phyloP scores from a whole-genome alignment of 108 stramenopile species.

The Cyclotella sp. region DNA sequence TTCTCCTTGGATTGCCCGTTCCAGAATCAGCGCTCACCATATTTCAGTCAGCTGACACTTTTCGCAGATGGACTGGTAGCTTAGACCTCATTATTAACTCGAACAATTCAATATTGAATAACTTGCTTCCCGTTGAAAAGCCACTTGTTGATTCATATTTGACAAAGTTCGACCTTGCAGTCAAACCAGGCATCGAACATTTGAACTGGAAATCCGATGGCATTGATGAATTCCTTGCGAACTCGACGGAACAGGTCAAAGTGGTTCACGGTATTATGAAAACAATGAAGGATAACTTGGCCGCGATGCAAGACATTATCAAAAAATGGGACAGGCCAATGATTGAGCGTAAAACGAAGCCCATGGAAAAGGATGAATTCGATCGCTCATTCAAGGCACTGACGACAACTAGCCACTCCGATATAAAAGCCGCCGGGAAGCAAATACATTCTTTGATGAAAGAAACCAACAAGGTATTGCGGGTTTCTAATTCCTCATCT shows the following conservation, averaged over 20 bases:
- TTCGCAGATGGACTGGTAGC: constrained; percentile 89
- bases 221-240: constrained; percentile 71
- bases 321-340: constrained; percentile 70
- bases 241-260: constrained; percentile 74
- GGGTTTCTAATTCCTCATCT: constrained; percentile 68
- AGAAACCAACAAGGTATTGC: constrained; percentile 79
- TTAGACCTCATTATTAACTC: constrained; percentile 88
- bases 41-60: constrained; percentile 78
- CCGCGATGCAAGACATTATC: constrained; percentile 60
- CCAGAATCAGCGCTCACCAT: constrained; percentile 83
- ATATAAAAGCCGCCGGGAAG: constrained; percentile 82
- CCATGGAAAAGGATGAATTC: constrained; percentile 81
- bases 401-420: constrained; percentile 58
- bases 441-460: constrained; percentile 76
- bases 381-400: constrained; percentile 70
- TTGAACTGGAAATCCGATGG: constrained; percentile 85
- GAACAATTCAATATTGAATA: constrained; percentile 81
- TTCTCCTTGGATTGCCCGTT: constrained; percentile 76
- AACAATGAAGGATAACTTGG: constrained; percentile 84
- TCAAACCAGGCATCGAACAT: constrained; percentile 67
- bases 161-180: constrained; percentile 71
- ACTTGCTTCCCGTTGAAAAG: constrained; percentile 88
- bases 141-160: constrained; percentile 82
- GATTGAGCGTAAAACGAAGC: constrained; percentile 84
- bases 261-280: constrained; percentile 70